A percentile compares a stretch with the other conserved stretches of the same genome.
phyloP scores from a whole-genome alignment of 305 asterid species.

The Fraxinus albicans region DNA sequence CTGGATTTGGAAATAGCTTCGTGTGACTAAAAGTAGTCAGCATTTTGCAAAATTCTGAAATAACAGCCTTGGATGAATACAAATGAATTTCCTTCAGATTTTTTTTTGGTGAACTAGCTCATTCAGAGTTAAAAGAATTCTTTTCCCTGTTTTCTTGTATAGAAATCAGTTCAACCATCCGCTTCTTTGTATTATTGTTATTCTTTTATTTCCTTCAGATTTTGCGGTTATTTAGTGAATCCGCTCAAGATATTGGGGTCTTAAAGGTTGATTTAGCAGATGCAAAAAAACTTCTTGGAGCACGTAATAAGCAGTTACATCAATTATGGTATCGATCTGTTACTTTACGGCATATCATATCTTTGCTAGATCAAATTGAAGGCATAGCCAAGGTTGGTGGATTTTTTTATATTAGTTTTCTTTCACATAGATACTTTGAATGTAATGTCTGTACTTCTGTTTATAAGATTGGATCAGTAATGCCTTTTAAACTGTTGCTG shows the following conservation, averaged over 20 bases:
- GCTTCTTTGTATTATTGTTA: constrained; percentile 2
- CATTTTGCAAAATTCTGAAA: not conserved
- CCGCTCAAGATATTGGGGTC: constrained; percentile 82
- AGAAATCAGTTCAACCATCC: constrained; percentile 16
- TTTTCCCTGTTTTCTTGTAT: constrained; percentile 4
- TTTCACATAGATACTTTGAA: not conserved
- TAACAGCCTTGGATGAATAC: constrained; percentile 10
- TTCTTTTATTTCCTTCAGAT: constrained; percentile 56
- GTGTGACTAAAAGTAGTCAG: constrained; percentile 14
- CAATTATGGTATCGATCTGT: constrained; percentile 99
- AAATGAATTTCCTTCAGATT: not conserved
- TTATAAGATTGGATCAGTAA: not conserved
- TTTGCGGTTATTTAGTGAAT: constrained; percentile 94
- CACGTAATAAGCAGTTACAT: constrained; percentile 95
- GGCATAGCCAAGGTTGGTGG: constrained; percentile 89
- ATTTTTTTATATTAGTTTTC: constrained; percentile 22
- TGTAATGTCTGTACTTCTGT: not conserved
- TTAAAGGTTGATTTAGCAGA: constrained; percentile 84
- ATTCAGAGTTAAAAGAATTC: constrained; percentile 22
- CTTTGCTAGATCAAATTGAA: constrained; percentile 97
- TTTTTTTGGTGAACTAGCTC: constrained; percentile 17
- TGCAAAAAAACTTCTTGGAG: constrained; percentile 87
- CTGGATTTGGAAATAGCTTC: constrained; percentile 8
- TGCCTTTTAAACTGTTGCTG: constrained; percentile 3
- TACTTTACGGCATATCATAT: constrained; percentile 91